These are phyloP conservation scores for Zasmidium angulare DNA, from an alignment of 2,329 filamentous ascomycete genomes.

Conservation along the genomic window DNA sequence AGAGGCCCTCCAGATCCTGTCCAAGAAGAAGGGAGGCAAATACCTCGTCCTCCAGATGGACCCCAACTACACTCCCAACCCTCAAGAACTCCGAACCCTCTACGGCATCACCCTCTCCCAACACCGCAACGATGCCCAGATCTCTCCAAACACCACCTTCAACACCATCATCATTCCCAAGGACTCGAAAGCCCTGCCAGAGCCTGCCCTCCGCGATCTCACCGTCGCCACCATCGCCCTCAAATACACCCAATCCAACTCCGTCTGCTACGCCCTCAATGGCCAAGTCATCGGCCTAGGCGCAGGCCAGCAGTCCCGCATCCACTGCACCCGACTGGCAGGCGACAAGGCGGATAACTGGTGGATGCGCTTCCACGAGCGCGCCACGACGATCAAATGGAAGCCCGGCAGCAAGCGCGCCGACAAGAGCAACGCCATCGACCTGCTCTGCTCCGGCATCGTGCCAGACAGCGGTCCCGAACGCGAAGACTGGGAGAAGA, in stretches of 20 bases:
- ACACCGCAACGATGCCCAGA: slow-evolving; percentile 86
- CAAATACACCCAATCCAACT: slow-evolving; percentile 99
- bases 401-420: slow-evolving; percentile 96
- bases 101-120: slow-evolving; percentile 88
- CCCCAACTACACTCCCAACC: slow-evolving; percentile 73
- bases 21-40: slow-evolving; percentile 97
- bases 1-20: slow-evolving; percentile 84
- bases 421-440: slow-evolving; percentile 98
- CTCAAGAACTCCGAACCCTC: slow-evolving; percentile 77
- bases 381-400: slow-evolving; percentile 86
- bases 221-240: slow-evolving; percentile 94
- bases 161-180: slow-evolving; percentile 83
- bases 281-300: slow-evolving; percentile 93
- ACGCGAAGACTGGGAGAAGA: slow-evolving; percentile 78
- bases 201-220: slow-evolving; percentile 81
- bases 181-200: slow-evolving; percentile 68
- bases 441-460: slow-evolving; percentile 87
- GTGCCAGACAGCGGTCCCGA: slow-evolving; percentile 81
- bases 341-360: slow-evolving; percentile 99
- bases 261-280: slow-evolving; percentile 93
- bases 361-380: slow-evolving; percentile 98
- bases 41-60: slow-evolving; percentile 97
- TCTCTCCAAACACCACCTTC: slow-evolving; percentile 80
- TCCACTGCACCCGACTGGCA: slow-evolving; percentile 95
- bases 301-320: slow-evolving; percentile 94